phyloP scores from a whole-genome alignment of 169 alveolate genomes.

The Plasmodium billcollinsi region DNA sequence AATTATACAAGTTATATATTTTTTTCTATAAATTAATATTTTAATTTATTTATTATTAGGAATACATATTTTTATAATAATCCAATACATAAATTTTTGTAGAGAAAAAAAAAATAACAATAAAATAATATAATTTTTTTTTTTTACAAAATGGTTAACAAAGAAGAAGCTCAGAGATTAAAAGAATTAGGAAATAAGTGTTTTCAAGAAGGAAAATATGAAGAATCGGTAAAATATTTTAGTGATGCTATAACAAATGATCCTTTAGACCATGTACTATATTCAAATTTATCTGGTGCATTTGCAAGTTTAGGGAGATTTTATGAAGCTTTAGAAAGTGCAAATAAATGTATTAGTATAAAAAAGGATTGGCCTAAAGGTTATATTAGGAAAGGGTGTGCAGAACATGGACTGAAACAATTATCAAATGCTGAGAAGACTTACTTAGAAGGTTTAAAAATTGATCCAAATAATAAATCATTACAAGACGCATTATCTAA shows the following conservation, averaged over 20 bases:
- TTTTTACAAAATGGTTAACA: constrained; percentile 21
- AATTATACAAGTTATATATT: too few species aligned
- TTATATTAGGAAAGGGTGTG: constrained; percentile 93
- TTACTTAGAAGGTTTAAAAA: constrained; percentile 90
- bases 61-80: too few species aligned
- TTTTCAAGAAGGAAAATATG: constrained; percentile 92
- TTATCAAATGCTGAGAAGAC: constrained; percentile 91
- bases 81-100: too few species aligned
- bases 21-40: too few species aligned
- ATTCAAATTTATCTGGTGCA: constrained; percentile 96
- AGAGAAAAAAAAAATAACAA: too few species aligned
- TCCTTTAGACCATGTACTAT: constrained; percentile 94
- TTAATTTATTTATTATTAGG: too few species aligned
- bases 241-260: constrained; percentile 93
- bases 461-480: constrained; percentile 92
- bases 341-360: constrained; percentile 92
- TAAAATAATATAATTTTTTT: neutral
- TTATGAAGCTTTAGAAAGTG: constrained; percentile 94
- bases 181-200: constrained; percentile 95
- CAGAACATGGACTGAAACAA: constrained; percentile 89
- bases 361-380: constrained; percentile 96
- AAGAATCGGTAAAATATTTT: constrained; percentile 93
- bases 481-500: constrained; percentile 89
- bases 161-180: constrained; percentile 87
- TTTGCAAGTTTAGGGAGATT: constrained; percentile 90